Percentiles rank a stretch among this genome's conserved stretches.
Conservation (phyloP, 2,329 filamentous ascomycete species). For the Trichoderma simmonsii region DNA sequence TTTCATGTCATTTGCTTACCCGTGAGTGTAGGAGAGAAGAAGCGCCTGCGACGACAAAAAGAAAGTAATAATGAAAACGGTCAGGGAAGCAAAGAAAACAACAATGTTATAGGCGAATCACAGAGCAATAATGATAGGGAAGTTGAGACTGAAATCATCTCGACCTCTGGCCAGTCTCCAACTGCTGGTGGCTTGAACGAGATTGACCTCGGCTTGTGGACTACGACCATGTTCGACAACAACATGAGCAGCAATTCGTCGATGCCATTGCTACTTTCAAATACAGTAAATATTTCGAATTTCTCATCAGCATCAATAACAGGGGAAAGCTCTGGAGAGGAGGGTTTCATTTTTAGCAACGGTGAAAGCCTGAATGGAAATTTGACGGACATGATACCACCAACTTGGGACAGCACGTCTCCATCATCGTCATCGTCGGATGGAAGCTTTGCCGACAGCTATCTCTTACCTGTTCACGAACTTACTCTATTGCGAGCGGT, state of each 20-base stretch:
- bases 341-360: not conserved
- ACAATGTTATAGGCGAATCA: not conserved
- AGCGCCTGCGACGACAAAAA: conserved; percentile 31
- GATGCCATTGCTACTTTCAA: conserved; percentile 21
- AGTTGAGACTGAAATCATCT: not conserved
- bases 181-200: conserved; percentile 20
- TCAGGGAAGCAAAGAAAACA: not conserved
- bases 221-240: conserved; percentile 22
- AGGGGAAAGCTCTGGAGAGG: conserved; percentile 2
- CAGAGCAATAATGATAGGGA: conserved; percentile 2
- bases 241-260: conserved; percentile 3
- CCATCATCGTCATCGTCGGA: conserved; percentile 24
- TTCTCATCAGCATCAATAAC: conserved; percentile 12
- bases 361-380: not conserved
- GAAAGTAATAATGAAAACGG: not conserved
- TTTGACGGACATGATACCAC: conserved; percentile 17
- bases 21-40: conserved; percentile 31
- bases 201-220: conserved; percentile 29
- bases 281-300: conserved; percentile 8
- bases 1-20: not conserved
- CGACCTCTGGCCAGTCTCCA: not conserved
- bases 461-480: conserved; percentile 46
- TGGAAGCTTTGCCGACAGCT: conserved; percentile 43
- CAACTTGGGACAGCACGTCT: conserved; percentile 23
- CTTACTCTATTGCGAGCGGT: conserved; percentile 48